Percentiles rank a stretch among this genome's conserved stretches.
These are phyloP conservation scores for Cryphonectria japonica DNA, from an alignment of 2,329 filamentous ascomycete genomes.

Conservation along the genomic window DNA sequence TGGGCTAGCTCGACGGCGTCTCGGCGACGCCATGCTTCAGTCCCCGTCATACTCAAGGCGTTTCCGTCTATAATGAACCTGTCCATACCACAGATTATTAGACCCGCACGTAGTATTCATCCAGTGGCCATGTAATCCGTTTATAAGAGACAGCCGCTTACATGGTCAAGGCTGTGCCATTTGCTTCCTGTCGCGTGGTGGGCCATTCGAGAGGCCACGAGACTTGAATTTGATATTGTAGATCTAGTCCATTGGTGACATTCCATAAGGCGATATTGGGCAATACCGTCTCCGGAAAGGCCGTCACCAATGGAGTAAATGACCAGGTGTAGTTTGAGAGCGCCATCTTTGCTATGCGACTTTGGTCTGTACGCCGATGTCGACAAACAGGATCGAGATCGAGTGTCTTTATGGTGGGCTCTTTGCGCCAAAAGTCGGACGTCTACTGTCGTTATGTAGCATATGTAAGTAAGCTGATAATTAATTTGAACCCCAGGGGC, in stretches of 20 bases:
- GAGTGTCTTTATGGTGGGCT: neutral
- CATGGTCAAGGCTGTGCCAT: constrained; percentile 20
- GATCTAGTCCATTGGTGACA: constrained; percentile 27
- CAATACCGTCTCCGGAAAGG: constrained; percentile 26
- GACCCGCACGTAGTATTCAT: neutral
- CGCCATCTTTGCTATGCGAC: constrained; percentile 10
- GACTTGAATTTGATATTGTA: constrained; percentile 28
- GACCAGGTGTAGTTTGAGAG: constrained; percentile 33
- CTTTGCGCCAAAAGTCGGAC: neutral
- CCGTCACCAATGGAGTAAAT: constrained; percentile 25
- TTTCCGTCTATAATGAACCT: constrained; percentile 37
- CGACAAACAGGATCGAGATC: neutral
- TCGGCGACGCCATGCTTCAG: constrained; percentile 35
- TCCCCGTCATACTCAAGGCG: constrained; percentile 34
- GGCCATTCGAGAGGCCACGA: constrained; percentile 31
- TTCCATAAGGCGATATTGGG: constrained; percentile 31
- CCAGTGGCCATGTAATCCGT: too few species aligned
- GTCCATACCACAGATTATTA: constrained; percentile 10
- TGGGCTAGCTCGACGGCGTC: constrained; percentile 33
- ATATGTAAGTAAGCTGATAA: neutral
- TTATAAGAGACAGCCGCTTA: neutral
- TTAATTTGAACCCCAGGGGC: neutral
- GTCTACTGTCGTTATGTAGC: neutral
- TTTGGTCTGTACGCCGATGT: neutral
- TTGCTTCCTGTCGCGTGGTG: constrained; percentile 12